These are phyloP conservation scores for Calonectria pseudoturangicola DNA, from an alignment of 2,329 filamentous ascomycete species.

Conservation along the genomic window DNA sequence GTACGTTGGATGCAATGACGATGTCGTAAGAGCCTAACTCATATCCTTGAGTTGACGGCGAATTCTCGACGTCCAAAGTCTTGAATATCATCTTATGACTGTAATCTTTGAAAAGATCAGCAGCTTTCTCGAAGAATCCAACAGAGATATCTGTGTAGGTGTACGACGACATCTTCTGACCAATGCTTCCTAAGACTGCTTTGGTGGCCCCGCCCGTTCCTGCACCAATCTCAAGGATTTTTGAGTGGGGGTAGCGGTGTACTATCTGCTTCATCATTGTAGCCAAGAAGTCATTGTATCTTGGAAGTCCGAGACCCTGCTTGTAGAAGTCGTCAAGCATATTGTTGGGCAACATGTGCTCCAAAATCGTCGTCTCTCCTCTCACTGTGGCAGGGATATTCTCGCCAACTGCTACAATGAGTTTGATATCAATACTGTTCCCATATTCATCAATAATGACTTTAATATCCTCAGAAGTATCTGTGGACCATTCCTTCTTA, in stretches of 20 bases:
- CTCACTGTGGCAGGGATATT: no score
- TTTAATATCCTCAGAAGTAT: neutral
- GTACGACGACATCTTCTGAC: neutral
- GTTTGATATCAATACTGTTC: no score
- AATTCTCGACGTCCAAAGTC: neutral
- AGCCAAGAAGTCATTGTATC: neutral
- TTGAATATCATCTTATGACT: neutral
- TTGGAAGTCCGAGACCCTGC: neutral
- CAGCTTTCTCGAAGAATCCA: neutral
- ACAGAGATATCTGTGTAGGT: neutral
- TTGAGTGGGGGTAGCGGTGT: neutral
- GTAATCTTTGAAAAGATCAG: neutral
- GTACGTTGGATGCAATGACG: neutral
- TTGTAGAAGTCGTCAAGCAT: neutral
- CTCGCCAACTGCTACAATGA: no score
- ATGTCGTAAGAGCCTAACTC: neutral
- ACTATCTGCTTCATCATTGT: neutral
- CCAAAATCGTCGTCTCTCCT: neutral
- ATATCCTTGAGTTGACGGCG: neutral
- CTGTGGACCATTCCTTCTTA: neutral
- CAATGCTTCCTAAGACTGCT: neutral
- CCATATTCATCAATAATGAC: no score
- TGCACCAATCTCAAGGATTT: neutral
- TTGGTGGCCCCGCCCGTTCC: neutral
- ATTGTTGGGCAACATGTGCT: neutral